These are phyloP conservation scores for Mortierella claussenii DNA, from an alignment of 192 early-diverging fungal genomes.

Conservation along the genomic window DNA sequence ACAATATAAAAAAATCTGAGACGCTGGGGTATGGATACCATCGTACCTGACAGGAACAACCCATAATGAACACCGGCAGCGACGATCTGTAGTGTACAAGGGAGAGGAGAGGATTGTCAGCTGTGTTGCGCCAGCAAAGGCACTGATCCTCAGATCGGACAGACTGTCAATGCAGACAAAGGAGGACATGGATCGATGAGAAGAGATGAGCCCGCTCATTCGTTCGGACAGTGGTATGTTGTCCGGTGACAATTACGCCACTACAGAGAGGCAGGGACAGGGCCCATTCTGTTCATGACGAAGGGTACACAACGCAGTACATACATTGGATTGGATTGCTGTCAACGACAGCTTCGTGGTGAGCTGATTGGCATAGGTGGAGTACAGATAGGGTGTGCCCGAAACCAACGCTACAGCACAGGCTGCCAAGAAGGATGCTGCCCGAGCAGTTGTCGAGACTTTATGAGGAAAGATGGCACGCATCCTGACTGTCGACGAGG, in stretches of 20 bases:
- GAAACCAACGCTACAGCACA: conserved; percentile 44
- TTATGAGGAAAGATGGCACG: neutral
- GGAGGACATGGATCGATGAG: too few species aligned
- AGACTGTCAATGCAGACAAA: too few species aligned
- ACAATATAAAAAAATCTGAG: neutral
- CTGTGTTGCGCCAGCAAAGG: neutral
- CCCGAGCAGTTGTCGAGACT: conserved; percentile 10
- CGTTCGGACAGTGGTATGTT: too few species aligned
- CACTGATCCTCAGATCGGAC: too few species aligned
- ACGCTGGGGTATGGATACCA: too few species aligned
- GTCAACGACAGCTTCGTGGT: conserved; percentile 37
- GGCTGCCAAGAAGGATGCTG: conserved; percentile 40
- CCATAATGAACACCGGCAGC: conserved; percentile 50
- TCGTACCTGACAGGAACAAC: conserved; percentile 51
- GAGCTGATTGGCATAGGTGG: conserved; percentile 50
- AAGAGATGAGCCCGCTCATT: too few species aligned
- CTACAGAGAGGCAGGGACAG: too few species aligned
- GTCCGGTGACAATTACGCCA: too few species aligned
- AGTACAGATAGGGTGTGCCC: conserved; percentile 49
- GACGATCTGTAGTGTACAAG: conserved; percentile 14
- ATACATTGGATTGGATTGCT: conserved; percentile 50
- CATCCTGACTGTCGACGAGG: too few species aligned
- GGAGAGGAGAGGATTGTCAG: neutral
- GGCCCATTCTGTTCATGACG: too few species aligned
- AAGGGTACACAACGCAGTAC: too few species aligned